Evolutionary conservation across 2,329 filamentous ascomycete species (phyloP), one percentile per base, ranked within the genome.

Genomic region (Aspergillus awamori): DNA sequence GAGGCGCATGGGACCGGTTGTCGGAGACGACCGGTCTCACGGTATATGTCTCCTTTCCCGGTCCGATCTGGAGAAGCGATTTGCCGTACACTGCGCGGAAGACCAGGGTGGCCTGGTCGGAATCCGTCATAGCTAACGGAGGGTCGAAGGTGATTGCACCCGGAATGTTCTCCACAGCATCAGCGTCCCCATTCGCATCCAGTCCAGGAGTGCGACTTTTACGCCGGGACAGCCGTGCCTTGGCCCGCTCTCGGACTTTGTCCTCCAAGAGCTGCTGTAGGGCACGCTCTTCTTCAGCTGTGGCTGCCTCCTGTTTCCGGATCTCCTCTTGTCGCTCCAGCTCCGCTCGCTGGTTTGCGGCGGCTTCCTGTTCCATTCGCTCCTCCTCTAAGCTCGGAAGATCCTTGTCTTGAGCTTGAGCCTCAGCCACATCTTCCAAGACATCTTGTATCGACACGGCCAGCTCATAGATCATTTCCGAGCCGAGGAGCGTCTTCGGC

Each of bases 331-430:
- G 77, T 66, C 77, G 77, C 63, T 80, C 75, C 56, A 78, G 77
- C 64, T 83, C 82, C 53, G 80, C 82, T 67, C 83, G 76, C 59
- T 81, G 78, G 57, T 86, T 86, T 28, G 91, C 81, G 24, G 86
- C 86, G 22, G 89, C 89, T 77, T 96, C 91, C 64, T 96, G 92
- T 13, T 87, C 87, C 28, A 90, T 92, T 41, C 93, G 87, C 76
- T 98, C 93, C 69, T 96, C 92, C 70, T 96, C 92, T 6, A 98
- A 82, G 33, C 92, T 97, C 1, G 92, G 93, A 15, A 97, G 80
- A 63, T 92, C 86, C 58, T 88, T 86, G 33, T 92, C 90, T 58
- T 89, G 86, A 52, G 90, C 89, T 67, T 90, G 90, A 28, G 88
- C 87, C 66, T 88, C 83, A 1, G 92, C 91, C n/a, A 92, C 92